Evolutionary conservation across 768 basidiomycete genomes (phyloP), one percentile per base, ranked within the genome.

Genomic region (Hydnum rufescens): DNA sequence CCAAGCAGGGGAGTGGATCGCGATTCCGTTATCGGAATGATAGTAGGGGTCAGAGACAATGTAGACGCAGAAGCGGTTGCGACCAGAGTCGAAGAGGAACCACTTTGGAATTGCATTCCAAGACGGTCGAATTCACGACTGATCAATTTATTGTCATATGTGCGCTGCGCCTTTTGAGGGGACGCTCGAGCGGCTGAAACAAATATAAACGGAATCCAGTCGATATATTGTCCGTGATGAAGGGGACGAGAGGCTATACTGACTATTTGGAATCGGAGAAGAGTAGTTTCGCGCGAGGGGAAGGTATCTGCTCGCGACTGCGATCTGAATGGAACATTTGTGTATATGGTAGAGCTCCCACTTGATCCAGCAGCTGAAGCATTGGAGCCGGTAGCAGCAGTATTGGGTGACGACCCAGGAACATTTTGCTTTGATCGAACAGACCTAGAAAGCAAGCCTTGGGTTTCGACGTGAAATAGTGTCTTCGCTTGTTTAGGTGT

Each of bases 111-210:
- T 31, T 79, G 69, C 26, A 71, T 76, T 28, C 79, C 83, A 3
- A 87, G 74, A 31, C 85, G 74, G 60, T 86, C 82, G 82, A 88
- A 86, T 64, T 88, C 85, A 36, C 81, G 75, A 2, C 80, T 74
- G 57, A 87, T 81, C 46, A 83, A 69, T 63, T 86, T 83, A 16
- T 80, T 71, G 66, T 84, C 82, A 64, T 84, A 85, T 1, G 81
- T 82, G 22, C 82, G 77, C 23, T 74, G 71, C 62, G 80, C 74
- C 5, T 76, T 73, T 53, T 53, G 51, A 13, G 58, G 57, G 22
- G 54, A 55, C 22, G 56, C 18, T 5, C 51, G 51, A 3, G 50
- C 26, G 23, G 34, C 43, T n/a, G 49, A 50, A 19, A 32, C 26
- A 16, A 51, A 26, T 8, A 43, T 32, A 4, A 22, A 19, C 5